These are phyloP conservation scores for Coelastrella sp. DNA, from an alignment of 139 green algal genomes.

Conservation along the genomic window DNA sequence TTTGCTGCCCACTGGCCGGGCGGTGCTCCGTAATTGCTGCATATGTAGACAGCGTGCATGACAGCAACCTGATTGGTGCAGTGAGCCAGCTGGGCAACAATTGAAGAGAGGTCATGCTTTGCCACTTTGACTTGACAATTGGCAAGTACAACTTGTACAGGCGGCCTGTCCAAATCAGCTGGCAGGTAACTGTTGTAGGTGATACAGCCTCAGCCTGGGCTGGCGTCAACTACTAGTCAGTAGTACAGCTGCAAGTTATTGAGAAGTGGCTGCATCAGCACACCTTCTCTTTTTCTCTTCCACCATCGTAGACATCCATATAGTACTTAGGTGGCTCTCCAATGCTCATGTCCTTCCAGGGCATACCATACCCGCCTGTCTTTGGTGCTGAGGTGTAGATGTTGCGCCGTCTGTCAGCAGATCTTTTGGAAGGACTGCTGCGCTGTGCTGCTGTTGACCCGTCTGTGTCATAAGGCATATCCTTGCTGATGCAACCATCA, in stretches of 20 bases:
- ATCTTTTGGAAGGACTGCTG: background rate
- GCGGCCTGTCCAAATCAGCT: too few relatives aligned
- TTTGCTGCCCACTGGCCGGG: background rate
- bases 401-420: constrained; percentile 38
- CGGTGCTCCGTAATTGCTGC: constrained; percentile 22
- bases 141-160: too few relatives aligned
- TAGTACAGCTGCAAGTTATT: background rate
- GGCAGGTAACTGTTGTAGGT: too few relatives aligned
- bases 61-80: too few relatives aligned
- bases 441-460: constrained; percentile 31
- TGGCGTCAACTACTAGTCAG: too few relatives aligned
- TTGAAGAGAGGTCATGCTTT: too few relatives aligned
- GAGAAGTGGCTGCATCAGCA: background rate
- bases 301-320: constrained; percentile 45
- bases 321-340: constrained; percentile 48
- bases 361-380: constrained; percentile 39
- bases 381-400: constrained; percentile 44
- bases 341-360: constrained; percentile 27
- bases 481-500: constrained; percentile 23
- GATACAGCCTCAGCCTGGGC: too few relatives aligned
- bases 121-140: too few relatives aligned
- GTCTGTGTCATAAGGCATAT: constrained; percentile 42
- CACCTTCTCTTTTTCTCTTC: constrained; percentile 43
- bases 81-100: too few relatives aligned
- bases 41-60: background rate